A percentile compares a stretch with the other conserved stretches of the same genome.
Evolutionary conservation across 2,329 filamentous ascomycete genomes (phyloP).

Genomic region (Chlorencoelia australis): DNA sequence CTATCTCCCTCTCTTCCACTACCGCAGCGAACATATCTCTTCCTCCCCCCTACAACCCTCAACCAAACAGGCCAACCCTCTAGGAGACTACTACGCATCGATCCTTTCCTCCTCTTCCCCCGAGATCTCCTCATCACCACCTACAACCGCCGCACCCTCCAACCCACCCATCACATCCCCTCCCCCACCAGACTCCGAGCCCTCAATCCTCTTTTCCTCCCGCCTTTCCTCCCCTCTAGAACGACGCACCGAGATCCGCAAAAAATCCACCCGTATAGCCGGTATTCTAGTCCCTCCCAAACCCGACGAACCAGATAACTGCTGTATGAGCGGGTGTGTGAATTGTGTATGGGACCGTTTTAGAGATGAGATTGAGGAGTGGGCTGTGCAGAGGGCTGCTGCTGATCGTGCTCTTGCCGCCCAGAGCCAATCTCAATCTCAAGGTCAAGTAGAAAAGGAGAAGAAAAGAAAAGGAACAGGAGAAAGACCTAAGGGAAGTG

Average conservation of each 20-base stretch:
- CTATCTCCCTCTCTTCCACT: conserved; percentile 5
- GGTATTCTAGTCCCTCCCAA: conserved; percentile 75
- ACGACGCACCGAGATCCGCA: conserved; percentile 47
- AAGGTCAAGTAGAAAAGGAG: conserved; percentile 34
- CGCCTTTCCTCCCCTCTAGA: conserved; percentile 65
- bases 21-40: conserved; percentile 5
- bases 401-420: conserved; percentile 47
- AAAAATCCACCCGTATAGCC: conserved; percentile 55
- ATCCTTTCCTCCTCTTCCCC: conserved; percentile 38
- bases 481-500: conserved; percentile 18
- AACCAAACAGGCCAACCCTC: conserved; percentile 31
- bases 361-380: conserved; percentile 86
- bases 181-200: conserved; percentile 28
- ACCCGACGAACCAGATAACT: conserved; percentile 89
- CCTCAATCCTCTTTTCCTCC: conserved; percentile 72
- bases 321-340: conserved; percentile 97
- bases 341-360: conserved; percentile 95
- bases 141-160: conserved; percentile 11
- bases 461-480: conserved; percentile 19
- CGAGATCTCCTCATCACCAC: conserved; percentile 11
- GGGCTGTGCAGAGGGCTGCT: conserved; percentile 63
- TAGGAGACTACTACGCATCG: conserved; percentile 50
- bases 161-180: conserved; percentile 1
- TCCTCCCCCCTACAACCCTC: conserved; percentile 12
- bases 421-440: too few species aligned